Conservation (phyloP, 1,139 yeast species). For the Insectozyma bohioensis region DNA sequence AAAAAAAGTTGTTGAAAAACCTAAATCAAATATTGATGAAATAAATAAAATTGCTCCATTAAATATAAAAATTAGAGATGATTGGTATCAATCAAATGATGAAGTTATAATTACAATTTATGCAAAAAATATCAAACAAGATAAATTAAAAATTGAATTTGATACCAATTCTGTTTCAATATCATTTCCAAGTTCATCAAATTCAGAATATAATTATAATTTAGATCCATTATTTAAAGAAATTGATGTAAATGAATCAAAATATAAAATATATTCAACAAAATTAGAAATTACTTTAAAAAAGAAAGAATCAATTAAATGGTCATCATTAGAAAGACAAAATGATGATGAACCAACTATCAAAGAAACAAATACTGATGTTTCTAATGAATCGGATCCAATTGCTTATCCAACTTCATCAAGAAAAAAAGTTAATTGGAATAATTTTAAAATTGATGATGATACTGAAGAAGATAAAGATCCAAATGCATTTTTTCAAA, state of each 20-base stretch:
- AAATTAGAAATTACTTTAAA: slow-evolving; percentile 66
- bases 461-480: slow-evolving; percentile 43
- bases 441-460: slow-evolving; percentile 54
- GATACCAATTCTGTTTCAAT: slow-evolving; percentile 31
- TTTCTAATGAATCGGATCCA: slow-evolving; percentile 11
- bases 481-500: slow-evolving; percentile 73
- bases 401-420: slow-evolving; percentile 69
- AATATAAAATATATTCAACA: slow-evolving; percentile 60
- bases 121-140: slow-evolving; percentile 60
- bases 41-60: slow-evolving; percentile 43
- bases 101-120: slow-evolving; percentile 69
- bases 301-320: slow-evolving; percentile 36
- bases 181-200: slow-evolving; percentile 46
- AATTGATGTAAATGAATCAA: slow-evolving; percentile 48
- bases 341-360: slow-evolving; percentile 12
- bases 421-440: slow-evolving; percentile 68
- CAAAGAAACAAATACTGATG: slow-evolving; percentile 10
- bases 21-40: slow-evolving; percentile 26
- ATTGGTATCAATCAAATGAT: slow-evolving; percentile 73
- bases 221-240: slow-evolving; percentile 51
- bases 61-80: slow-evolving; percentile 55
- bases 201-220: slow-evolving; percentile 48
- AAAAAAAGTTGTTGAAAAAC: background rate
- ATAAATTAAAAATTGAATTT: slow-evolving; percentile 38
- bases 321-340: slow-evolving; percentile 45